Evolutionary conservation across 192 early-diverging fungal species (phyloP), one percentile per base, ranked within the genome.

Genomic region (Phycomyces blakesleeanus): DNA sequence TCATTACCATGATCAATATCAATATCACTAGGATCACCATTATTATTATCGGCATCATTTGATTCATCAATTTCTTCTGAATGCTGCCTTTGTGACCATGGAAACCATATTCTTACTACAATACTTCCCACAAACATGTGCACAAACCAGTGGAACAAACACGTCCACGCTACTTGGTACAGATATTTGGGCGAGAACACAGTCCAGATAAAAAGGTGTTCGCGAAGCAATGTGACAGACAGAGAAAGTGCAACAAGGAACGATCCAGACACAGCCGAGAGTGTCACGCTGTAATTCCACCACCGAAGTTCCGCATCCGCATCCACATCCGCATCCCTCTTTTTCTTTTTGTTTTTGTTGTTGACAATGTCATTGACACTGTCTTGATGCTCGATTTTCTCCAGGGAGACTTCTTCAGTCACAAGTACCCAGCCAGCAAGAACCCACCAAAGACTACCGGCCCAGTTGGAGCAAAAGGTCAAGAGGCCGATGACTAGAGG

Each of bases 101-200:
- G 49, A 22, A 47, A 15, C 66, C 66, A 71, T 25, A 38, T 11
- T 25, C 24, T 42, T 2, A 61, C 40, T 26, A 70, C n/a, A 0
- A 63, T 0, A 14, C 69, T 68, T 51, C 73, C 67, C 1, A 68
- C 18, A 7, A 74, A 26, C 16, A 78, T 55, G 42, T 82, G 78
- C 0, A 77, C 44, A 0, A 66, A 25, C 24, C 70, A 69, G 58
- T 79, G 77, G 55, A 68, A 76, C 0, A 81, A 47, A 0, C 70
- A 72, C 10, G 79, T 79, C 90, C 90, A 92, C 15, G 80, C 82
- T 16, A 86, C 75, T 66, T 90, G 88, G 66, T 88, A 92, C 54
- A 92, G 75, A 39, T 87, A 89, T 52, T 88, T 87, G 27, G 90
- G 90, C 55, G 90, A 92, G 65, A 92, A 92, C 6, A 92, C 90